A percentile compares a stretch with the other conserved stretches of the same genome.
Conservation (phyloP, 2,329 filamentous ascomycete genomes). For the Fonsecaea erecta region DNA sequence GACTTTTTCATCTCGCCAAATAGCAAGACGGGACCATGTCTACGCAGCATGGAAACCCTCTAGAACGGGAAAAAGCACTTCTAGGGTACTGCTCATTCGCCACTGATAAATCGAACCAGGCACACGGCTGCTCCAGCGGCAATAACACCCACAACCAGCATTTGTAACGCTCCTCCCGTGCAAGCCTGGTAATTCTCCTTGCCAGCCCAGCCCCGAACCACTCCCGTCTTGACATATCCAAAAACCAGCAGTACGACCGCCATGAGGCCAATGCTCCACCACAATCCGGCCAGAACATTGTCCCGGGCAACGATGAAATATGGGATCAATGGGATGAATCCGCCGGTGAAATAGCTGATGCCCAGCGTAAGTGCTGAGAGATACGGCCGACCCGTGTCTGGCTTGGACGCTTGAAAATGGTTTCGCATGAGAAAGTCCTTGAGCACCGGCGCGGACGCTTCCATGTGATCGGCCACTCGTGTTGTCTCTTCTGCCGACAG, state of each 20-base stretch:
- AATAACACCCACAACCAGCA: slow-evolving; percentile 66
- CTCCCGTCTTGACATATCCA: slow-evolving; percentile 57
- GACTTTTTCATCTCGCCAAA: slow-evolving; percentile 1
- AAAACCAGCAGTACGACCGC: slow-evolving; percentile 56
- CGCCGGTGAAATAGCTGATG: slow-evolving; percentile 45
- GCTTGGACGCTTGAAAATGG: slow-evolving; percentile 30
- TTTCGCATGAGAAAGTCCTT: slow-evolving; percentile 34
- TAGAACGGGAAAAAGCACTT: background rate
- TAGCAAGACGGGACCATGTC: slow-evolving; percentile 8
- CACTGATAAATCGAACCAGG: slow-evolving; percentile 45
- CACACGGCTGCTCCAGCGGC: slow-evolving; percentile 70
- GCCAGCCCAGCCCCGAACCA: slow-evolving; percentile 52
- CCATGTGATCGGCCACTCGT: slow-evolving; percentile 32
- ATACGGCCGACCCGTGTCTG: slow-evolving; percentile 48
- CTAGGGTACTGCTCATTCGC: slow-evolving; percentile 8
- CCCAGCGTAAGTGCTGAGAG: slow-evolving; percentile 50
- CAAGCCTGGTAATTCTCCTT: slow-evolving; percentile 57
- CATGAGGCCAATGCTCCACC: slow-evolving; percentile 59
- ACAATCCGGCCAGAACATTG: slow-evolving; percentile 49
- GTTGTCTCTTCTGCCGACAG: slow-evolving; percentile 46
- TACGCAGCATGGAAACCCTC: slow-evolving; percentile 5
- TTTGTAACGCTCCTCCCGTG: slow-evolving; percentile 66
- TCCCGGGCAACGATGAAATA: slow-evolving; percentile 52
- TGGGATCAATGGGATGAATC: slow-evolving; percentile 57
- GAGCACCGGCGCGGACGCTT: slow-evolving; percentile 26